phyloP scores from a whole-genome alignment of 1,284 basidiomycete genomes.

The Sporisorium graminicola region DNA sequence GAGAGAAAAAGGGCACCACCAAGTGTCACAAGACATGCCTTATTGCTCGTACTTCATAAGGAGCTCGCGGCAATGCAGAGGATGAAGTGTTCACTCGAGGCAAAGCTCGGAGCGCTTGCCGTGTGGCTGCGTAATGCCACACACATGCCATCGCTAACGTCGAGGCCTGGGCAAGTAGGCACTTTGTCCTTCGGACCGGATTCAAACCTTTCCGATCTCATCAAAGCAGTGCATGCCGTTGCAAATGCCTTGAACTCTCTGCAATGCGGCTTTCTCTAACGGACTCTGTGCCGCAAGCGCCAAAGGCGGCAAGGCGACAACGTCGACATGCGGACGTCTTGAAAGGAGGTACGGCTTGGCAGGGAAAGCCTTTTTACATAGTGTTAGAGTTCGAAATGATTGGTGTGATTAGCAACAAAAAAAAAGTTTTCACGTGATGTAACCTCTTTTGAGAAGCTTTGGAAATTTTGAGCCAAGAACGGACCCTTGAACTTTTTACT shows the following conservation, averaged over 20 bases:
- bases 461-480: slow-evolving; percentile 5
- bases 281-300: neutral
- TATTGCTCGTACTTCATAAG: neutral
- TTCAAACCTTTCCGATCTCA: neutral
- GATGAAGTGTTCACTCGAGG: neutral
- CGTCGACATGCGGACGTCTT: slow-evolving; percentile 4
- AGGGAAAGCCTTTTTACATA: neutral
- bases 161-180: neutral
- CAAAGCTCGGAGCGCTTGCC: neutral
- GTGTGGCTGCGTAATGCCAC: neutral
- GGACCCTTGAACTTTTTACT: neutral
- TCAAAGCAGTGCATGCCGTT: too few species aligned
- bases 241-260: neutral
- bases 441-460: neutral
- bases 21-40: neutral
- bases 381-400: neutral
- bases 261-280: neutral
- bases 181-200: too few species aligned
- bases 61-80: neutral
- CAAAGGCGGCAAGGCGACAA: neutral
- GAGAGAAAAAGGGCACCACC: neutral
- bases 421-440: neutral
- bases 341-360: neutral
- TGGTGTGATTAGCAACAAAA: neutral
- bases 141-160: neutral